Conservation (phyloP, 148 eudicot species). For the Rhododendron williamsianum region DNA sequence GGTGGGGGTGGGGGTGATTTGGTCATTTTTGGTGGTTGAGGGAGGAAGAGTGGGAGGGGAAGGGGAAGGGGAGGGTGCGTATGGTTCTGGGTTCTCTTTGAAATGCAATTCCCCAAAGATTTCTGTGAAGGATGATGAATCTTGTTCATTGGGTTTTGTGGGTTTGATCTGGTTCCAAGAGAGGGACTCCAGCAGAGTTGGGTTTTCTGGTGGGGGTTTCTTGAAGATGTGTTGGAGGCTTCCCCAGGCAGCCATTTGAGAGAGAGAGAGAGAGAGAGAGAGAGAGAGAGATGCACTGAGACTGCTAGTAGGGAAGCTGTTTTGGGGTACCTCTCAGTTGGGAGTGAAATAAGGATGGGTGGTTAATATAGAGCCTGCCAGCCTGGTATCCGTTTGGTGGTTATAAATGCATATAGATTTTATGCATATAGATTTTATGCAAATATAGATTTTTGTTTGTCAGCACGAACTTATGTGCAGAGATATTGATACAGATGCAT, state of each 20-base stretch:
- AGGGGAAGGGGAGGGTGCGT: conserved; percentile 9
- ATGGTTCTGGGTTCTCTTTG: conserved; percentile 24
- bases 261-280: conserved; percentile 11
- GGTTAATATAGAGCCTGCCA: conserved; percentile 8
- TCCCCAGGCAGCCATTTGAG: conserved; percentile 57
- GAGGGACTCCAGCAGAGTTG: conserved; percentile 41
- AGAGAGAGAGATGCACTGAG: conserved; percentile 14
- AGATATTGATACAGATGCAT: too few species aligned
- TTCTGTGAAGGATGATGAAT: conserved; percentile 52
- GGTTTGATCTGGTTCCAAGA: conserved; percentile 47
- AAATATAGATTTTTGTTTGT: too few species aligned
- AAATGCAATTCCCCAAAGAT: conserved; percentile 63
- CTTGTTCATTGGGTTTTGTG: conserved; percentile 27
- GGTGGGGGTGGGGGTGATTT: background rate
- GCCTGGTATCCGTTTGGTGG: conserved; percentile 14
- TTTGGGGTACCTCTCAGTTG: background rate
- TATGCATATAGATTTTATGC: background rate
- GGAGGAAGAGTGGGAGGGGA: background rate
- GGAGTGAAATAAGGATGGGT: conserved; percentile 27
- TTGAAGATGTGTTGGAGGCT: conserved; percentile 69
- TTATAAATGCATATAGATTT: conserved; percentile 1
- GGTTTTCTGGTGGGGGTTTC: conserved; percentile 46
- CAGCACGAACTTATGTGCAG: background rate
- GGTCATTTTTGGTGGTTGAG: background rate
- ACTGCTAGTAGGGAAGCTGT: conserved; percentile 14